Percentiles rank a stretch among this genome's conserved stretches.
Conservation (phyloP, 768 basidiomycete genomes). For the Podaxis sp. region DNA sequence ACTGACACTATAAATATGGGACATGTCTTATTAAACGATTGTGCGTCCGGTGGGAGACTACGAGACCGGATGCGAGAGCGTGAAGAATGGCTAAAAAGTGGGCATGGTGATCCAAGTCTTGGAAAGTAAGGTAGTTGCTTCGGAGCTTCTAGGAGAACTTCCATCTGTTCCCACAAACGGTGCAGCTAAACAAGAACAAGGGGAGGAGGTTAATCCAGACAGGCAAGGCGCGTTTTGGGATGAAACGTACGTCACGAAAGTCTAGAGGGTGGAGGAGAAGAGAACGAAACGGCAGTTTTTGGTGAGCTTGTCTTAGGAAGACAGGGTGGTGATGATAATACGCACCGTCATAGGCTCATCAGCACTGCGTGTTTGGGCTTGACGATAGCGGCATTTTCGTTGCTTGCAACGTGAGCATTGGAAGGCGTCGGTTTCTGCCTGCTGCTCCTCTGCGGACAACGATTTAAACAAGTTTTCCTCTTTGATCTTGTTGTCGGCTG, state of each 20-base stretch:
- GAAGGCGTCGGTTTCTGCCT: slow-evolving; percentile 98
- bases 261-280: slow-evolving; percentile 40
- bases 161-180: slow-evolving; percentile 54
- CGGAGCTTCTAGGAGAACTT: slow-evolving; percentile 37
- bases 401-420: slow-evolving; percentile 95
- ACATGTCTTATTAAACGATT: neutral
- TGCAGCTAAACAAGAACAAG: slow-evolving; percentile 43
- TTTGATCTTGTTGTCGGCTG: slow-evolving; percentile 77
- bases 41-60: neutral
- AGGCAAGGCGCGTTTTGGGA: neutral
- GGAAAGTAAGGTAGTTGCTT: neutral
- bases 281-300: slow-evolving; percentile 1
- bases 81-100: neutral
- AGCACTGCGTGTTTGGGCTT: slow-evolving; percentile 95
- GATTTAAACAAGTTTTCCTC: slow-evolving; percentile 90
- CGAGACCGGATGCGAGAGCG: neutral
- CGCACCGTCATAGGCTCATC: slow-evolving; percentile 98
- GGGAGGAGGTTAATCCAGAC: slow-evolving; percentile 4
- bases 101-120: neutral
- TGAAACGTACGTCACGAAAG: slow-evolving; percentile 79
- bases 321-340: slow-evolving; percentile 15
- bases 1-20: slow-evolving; percentile 5
- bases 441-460: slow-evolving; percentile 82
- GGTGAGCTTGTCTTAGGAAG: slow-evolving; percentile 1
- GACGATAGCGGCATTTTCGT: slow-evolving; percentile 88